phyloP scores from a whole-genome alignment of 108 stramenopile genomes.

The Skeletonema menzelii region DNA sequence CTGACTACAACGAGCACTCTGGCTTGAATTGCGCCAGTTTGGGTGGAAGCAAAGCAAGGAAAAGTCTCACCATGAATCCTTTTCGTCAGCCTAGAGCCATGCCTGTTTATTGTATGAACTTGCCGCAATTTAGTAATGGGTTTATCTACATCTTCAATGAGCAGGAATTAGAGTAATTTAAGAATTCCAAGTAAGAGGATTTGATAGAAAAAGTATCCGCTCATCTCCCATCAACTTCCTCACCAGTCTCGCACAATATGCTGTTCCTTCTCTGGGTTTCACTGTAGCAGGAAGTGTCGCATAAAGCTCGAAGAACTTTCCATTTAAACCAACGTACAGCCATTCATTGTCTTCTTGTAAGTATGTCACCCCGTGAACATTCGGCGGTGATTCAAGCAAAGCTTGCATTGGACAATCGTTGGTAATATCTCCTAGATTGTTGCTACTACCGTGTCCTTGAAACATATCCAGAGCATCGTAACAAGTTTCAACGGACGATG shows the following conservation, averaged over 20 bases:
- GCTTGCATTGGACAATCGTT: slow-evolving; percentile 55
- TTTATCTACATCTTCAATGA: slow-evolving; percentile 86
- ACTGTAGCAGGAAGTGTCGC: slow-evolving; percentile 44
- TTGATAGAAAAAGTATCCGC: slow-evolving; percentile 56
- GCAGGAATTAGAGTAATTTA: slow-evolving; percentile 59
- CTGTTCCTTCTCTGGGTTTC: slow-evolving; percentile 53
- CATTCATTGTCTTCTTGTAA: slow-evolving; percentile 59
- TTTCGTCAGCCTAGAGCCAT: slow-evolving; percentile 87
- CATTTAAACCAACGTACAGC: slow-evolving; percentile 73
- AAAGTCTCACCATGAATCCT: slow-evolving; percentile 73
- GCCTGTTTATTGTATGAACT: slow-evolving; percentile 89
- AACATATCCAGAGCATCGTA: slow-evolving; percentile 66
- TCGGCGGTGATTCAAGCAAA: slow-evolving; percentile 66
- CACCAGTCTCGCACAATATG: slow-evolving; percentile 63
- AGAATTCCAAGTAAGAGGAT: slow-evolving; percentile 61
- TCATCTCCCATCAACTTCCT: slow-evolving; percentile 63
- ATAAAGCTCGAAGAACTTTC: slow-evolving; percentile 72
- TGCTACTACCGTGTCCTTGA: slow-evolving; percentile 17
- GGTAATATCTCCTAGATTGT: slow-evolving; percentile 39
- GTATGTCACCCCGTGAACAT: slow-evolving; percentile 67
- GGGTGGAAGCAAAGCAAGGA: slow-evolving; percentile 63
- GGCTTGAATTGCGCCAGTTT: slow-evolving; percentile 83
- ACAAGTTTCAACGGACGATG: slow-evolving; percentile 58
- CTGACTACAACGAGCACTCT: slow-evolving; percentile 89
- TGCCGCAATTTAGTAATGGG: slow-evolving; percentile 89